These are phyloP conservation scores for Lyophyllum shimeji DNA, from an alignment of 768 basidiomycete genomes.

Conservation along the genomic window DNA sequence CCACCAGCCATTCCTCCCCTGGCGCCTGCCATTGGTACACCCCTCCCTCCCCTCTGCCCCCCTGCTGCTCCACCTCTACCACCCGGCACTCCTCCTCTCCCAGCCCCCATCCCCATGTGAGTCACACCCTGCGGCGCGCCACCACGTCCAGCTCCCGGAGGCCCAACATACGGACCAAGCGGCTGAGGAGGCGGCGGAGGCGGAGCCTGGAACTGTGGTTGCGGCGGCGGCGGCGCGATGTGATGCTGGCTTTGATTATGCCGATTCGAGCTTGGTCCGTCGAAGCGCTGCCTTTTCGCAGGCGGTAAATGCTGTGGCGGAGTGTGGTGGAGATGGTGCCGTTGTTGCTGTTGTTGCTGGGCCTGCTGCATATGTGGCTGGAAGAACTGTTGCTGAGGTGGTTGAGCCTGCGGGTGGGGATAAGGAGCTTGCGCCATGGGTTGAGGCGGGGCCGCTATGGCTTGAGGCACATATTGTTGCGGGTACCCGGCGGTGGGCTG, in stretches of 20 bases:
- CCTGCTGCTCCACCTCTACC: constrained; percentile 41
- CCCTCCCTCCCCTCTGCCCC: constrained; percentile 43
- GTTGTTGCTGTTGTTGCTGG: constrained; percentile 46
- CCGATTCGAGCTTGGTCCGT: constrained; percentile 62
- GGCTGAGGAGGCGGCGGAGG: constrained; percentile 46
- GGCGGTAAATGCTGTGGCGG: constrained; percentile 86
- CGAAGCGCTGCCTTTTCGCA: constrained; percentile 88
- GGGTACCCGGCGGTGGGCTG: constrained; percentile 67
- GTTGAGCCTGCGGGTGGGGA: constrained; percentile 41
- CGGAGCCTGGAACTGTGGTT: constrained; percentile 65
- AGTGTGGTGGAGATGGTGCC: constrained; percentile 56
- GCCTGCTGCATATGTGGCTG: constrained; percentile 43
- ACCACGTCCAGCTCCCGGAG: constrained; percentile 36
- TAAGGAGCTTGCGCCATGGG: constrained; percentile 51
- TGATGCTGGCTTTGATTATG: constrained; percentile 50
- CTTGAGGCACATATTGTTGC: constrained; percentile 67
- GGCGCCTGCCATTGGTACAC: constrained; percentile 32
- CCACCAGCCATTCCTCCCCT: constrained; percentile 49
- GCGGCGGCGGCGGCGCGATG: constrained; percentile 57
- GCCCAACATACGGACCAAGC: constrained; percentile 33
- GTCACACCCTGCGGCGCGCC: constrained; percentile 37
- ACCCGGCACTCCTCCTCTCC: constrained; percentile 23
- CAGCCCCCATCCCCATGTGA: constrained; percentile 31
- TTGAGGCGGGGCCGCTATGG: constrained; percentile 46
- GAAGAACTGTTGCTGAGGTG: constrained; percentile 47